Evolutionary conservation across 139 green algal genomes (phyloP).

Genomic region (Nannochloris sp.): DNA sequence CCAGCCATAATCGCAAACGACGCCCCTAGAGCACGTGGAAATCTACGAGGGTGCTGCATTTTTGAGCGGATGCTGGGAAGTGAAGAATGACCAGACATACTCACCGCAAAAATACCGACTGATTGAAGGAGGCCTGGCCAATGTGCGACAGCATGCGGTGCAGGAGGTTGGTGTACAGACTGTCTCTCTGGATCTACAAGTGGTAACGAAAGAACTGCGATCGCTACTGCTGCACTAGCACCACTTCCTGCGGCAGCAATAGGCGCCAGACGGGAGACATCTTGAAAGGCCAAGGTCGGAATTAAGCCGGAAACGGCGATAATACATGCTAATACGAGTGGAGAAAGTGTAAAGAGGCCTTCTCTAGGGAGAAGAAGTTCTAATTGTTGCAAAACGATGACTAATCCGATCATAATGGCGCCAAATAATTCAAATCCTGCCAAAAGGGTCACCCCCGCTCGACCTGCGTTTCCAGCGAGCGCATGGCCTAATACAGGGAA

Average conservation of each 20-base stretch:
- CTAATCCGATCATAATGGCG: conserved; percentile 25
- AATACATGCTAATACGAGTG: not conserved
- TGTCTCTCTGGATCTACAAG: conserved; percentile 17
- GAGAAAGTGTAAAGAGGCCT: not conserved
- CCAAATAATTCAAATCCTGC: conserved; percentile 39
- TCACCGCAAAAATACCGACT: conserved; percentile 48
- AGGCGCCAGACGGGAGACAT: conserved; percentile 24
- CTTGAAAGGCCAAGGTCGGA: conserved; percentile 25
- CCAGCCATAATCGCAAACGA: conserved; percentile 34
- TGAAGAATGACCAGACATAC: conserved; percentile 39
- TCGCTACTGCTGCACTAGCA: conserved; percentile 17
- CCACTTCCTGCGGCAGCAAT: conserved; percentile 21
- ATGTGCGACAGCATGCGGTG: not conserved
- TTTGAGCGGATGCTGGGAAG: conserved; percentile 38
- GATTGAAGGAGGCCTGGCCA: conserved; percentile 21
- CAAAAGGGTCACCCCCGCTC: conserved; percentile 21
- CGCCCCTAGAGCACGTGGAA: conserved; percentile 19
- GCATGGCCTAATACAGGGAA: not conserved
- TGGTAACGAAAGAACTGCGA: conserved; percentile 16
- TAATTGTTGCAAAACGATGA: conserved; percentile 38
- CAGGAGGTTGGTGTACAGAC: conserved; percentile 9
- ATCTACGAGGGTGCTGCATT: conserved; percentile 30
- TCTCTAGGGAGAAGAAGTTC: conserved; percentile 15
- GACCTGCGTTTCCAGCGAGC: conserved; percentile 1
- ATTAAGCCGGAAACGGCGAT: conserved; percentile 11